A percentile compares a stretch with the other conserved stretches of the same genome.
phyloP scores from a whole-genome alignment of 2,329 filamentous ascomycete species.

The Aquanectria penicillioides region DNA sequence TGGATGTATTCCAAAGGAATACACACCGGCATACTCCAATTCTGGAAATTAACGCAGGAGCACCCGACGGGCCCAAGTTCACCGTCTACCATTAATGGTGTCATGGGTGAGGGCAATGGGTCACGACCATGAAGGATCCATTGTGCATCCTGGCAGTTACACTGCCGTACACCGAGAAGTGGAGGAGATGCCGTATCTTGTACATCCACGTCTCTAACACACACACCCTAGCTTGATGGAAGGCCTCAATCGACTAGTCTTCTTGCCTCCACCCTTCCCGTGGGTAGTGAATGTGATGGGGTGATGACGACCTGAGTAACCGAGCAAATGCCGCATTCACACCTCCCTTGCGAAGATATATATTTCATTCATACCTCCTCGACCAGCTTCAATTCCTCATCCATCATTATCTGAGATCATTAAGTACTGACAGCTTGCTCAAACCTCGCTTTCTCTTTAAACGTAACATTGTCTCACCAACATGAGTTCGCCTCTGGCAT shows the following conservation, averaged over 20 bases:
- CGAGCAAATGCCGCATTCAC: neutral
- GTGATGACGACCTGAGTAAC: constrained; percentile 1
- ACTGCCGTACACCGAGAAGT: neutral
- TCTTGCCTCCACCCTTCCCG: neutral
- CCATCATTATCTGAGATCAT: constrained; percentile 2
- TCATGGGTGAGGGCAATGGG: neutral
- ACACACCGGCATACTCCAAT: no score
- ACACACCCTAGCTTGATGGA: constrained; percentile 4
- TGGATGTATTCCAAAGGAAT: no score
- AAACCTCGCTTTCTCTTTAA: neutral
- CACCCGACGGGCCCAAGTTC: no score
- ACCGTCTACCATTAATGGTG: no score
- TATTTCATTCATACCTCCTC: constrained; percentile 2
- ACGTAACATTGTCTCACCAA: neutral
- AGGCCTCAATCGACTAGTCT: constrained; percentile 11
- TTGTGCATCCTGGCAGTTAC: neutral
- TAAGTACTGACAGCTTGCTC: neutral
- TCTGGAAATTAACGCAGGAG: no score
- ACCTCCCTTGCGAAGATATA: constrained; percentile 6
- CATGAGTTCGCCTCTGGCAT: neutral
- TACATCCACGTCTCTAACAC: constrained; percentile 7
- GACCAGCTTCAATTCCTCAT: neutral
- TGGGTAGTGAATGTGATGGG: neutral
- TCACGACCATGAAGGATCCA: neutral
- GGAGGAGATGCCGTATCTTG: constrained; percentile 5